Base-by-base conservation (phyloP, 306 rosid species). In the Ochetophila trinervis region DNA sequence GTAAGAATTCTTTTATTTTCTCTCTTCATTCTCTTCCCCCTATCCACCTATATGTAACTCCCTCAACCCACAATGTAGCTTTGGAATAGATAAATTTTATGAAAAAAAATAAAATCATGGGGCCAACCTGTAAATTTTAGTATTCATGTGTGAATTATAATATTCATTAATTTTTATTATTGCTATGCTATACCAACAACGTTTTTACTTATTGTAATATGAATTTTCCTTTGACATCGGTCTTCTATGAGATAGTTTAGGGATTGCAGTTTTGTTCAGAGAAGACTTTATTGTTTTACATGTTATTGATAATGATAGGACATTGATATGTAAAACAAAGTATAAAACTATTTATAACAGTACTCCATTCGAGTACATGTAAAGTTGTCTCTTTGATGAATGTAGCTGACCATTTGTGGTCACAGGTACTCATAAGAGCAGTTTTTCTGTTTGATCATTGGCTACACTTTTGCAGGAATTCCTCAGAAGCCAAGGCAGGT, bases 401-500 rank as follows among this genome's bases (percentile, higher is more conserved):
- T 60, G 55, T 35, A 61, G 52, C 54, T 30, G 40, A 55, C 35
- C 53, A 19, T 58, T 55, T 65, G 34, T 66, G 34, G 48, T 36
- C 36, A 30, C 59, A 78, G 69, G 35, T 64, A 59, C 52, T 32
- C 16, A 68, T 59, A 44, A 62, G 50, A 71, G 18, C 24, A 57
- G 48, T 59, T n/a, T 49, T 68, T 30, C 69, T 45, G 55, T 66
- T 75, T 69, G 65, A 75, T 44, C 15, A 63, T 36, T 22, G 66
- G 61, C 56, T 51, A 19, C 68, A 47, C 52, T 70, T 74, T 77
- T 59, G 48, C 91, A 92, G 98, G 90, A 82, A 47, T 89, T 83
- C 71, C 83, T 92, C 52, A 85, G 98, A 80, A 82, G 76, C 52
- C 93, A 89, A 69, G 88, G 79, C 66, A 85, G 96, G 71, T 89